Evolutionary conservation across 768 basidiomycete species (phyloP).

Genomic region (Sporobolomyces phaffii): DNA sequence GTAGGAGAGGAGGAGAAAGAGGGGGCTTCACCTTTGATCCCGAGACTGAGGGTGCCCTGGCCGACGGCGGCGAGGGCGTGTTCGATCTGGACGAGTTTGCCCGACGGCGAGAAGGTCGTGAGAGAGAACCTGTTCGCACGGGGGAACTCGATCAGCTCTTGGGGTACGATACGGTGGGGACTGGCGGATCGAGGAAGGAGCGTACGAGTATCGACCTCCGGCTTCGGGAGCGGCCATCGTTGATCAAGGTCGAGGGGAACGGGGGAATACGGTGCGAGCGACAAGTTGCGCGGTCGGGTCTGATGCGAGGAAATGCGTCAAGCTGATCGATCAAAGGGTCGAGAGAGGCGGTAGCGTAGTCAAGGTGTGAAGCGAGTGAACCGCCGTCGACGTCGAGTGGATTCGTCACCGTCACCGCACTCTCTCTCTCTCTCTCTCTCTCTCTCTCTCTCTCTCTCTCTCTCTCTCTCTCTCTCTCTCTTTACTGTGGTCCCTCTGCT

Average conservation of each 20-base stretch:
- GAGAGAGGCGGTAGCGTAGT: no score
- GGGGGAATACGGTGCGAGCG: no score
- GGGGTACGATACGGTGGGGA: no score
- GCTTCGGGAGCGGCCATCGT: conserved; percentile 47
- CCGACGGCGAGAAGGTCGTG: conserved; percentile 87
- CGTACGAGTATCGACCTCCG: conserved; percentile 47
- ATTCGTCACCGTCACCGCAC: no score
- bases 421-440: no score
- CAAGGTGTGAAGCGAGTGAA: no score
- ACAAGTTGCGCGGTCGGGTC: no score
- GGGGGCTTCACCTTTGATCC: conserved; percentile 75
- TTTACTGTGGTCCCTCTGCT: background rate
- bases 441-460: no score
- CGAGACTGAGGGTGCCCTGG: conserved; percentile 81
- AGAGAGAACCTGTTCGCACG: conserved; percentile 63
- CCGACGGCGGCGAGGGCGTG: conserved; percentile 95
- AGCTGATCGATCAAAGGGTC: no score
- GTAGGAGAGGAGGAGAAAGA: conserved; percentile 25
- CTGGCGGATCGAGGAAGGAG: background rate
- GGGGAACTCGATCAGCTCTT: background rate
- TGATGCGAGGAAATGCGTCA: no score
- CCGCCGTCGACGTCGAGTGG: no score
- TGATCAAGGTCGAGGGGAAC: no score
- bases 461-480: background rate
- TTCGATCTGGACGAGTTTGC: conserved; percentile 90